Conservation (phyloP, 208 protist species). For the Wallacemonas sp. region DNA sequence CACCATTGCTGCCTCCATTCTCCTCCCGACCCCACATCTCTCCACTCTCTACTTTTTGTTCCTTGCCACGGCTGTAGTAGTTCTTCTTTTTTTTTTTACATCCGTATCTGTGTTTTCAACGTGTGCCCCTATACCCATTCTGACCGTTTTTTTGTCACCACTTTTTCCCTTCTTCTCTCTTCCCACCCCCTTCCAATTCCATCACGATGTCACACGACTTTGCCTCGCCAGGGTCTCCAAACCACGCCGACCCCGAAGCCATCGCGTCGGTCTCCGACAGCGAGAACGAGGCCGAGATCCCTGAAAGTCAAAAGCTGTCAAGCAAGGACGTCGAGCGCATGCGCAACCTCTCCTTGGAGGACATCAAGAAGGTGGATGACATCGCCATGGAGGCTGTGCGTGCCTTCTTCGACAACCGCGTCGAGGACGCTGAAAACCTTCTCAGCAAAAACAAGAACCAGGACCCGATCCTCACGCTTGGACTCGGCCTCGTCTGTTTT, state of each 20-base stretch:
- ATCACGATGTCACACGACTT: neutral
- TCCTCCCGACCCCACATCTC: no score
- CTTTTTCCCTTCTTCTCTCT: conserved; percentile 5
- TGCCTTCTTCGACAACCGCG: conserved; percentile 60
- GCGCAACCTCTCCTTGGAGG: conserved; percentile 28
- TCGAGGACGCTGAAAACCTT: conserved; percentile 51
- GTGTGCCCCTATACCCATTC: no score
- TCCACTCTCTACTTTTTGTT: no score
- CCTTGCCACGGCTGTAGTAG: no score
- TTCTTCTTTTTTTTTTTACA: neutral
- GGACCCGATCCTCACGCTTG: conserved; percentile 45
- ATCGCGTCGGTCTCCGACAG: neutral
- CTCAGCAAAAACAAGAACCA: conserved; percentile 20
- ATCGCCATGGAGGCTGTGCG: conserved; percentile 25
- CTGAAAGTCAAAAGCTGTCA: conserved; percentile 20
- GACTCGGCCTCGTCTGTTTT: conserved; percentile 37
- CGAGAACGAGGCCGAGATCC: neutral
- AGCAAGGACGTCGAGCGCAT: conserved; percentile 24
- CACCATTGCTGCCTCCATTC: no score
- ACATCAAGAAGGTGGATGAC: conserved; percentile 40
- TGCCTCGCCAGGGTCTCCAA: neutral
- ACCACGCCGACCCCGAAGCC: neutral
- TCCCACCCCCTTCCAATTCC: neutral
- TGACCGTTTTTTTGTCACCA: conserved; percentile 16
- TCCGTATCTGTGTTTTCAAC: conserved; percentile 12